Percentiles rank a stretch among this genome's conserved stretches.
Conservation (phyloP, 371 early-diverging fungal species). For the Phascolomyces articulosus region DNA sequence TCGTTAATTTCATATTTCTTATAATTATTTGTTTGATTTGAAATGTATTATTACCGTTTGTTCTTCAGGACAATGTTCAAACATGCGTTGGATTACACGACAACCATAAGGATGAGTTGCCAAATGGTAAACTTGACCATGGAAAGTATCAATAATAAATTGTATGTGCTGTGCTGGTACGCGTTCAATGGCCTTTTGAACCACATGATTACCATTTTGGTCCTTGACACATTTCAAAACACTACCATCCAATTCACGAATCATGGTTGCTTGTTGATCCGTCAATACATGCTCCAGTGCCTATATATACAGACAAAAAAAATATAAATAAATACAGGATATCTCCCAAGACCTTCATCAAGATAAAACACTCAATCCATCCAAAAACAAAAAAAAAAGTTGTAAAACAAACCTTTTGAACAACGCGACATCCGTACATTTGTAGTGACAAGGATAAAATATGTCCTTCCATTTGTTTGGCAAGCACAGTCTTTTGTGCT, state of each 20-base stretch:
- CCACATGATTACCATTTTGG: slow-evolving; percentile 99
- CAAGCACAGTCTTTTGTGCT: slow-evolving; percentile 85
- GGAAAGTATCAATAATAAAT: slow-evolving; percentile 98
- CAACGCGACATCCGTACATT: slow-evolving; percentile 99
- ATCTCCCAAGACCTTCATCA: too few relatives aligned
- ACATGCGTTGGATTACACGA: slow-evolving; percentile 99
- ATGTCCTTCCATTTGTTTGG: slow-evolving; percentile 93
- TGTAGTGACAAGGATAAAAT: slow-evolving; percentile 95
- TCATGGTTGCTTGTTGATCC: slow-evolving; percentile 89
- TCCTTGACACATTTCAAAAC: slow-evolving; percentile 98
- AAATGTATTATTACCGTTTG: slow-evolving; percentile 71
- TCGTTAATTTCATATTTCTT: not conserved
- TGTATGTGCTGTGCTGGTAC: slow-evolving; percentile 90
- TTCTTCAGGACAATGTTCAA: slow-evolving; percentile 94
- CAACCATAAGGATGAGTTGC: slow-evolving; percentile 99
- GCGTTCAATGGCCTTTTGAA: slow-evolving; percentile 99
- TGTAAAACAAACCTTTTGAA: slow-evolving; percentile 82
- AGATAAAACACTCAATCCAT: too few relatives aligned
- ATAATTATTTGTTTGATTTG: not conserved
- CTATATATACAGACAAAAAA: not conserved
- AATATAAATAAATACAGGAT: too few relatives aligned
- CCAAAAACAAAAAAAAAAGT: too few relatives aligned
- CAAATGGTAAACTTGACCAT: slow-evolving; percentile 93
- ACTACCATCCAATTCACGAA: slow-evolving; percentile 92
- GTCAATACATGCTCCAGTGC: slow-evolving; percentile 92